Percentiles rank a stretch among this genome's conserved stretches.
Evolutionary conservation across 1,284 basidiomycete species (phyloP).

Genomic region (Waitea zeae): DNA sequence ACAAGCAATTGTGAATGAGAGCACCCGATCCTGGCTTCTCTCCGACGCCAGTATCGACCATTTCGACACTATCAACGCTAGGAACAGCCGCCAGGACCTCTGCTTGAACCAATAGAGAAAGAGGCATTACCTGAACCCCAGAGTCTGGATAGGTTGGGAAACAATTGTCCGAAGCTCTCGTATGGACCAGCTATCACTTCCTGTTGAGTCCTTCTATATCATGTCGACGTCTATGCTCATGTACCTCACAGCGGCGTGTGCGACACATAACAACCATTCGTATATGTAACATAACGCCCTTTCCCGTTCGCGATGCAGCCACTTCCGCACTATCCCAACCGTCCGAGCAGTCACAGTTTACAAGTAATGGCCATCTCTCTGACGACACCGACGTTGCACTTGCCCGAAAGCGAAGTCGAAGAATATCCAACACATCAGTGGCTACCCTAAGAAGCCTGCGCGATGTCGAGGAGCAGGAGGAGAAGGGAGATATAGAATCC

Average conservation of each 20-base stretch:
- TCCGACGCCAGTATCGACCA: no score
- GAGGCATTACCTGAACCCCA: no score
- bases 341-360: conserved; percentile 37
- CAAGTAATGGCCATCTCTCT: conserved; percentile 30
- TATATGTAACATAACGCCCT: conserved; percentile 66
- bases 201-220: no score
- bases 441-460: conserved; percentile 27
- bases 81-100: no score
- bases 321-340: conserved; percentile 56
- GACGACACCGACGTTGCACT: conserved; percentile 56
- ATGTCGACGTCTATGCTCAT: no score
- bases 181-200: no score
- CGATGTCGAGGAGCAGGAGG: conserved; percentile 21
- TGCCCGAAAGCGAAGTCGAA: conserved; percentile 37
- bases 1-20: no score
- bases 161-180: no score
- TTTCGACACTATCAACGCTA: no score
- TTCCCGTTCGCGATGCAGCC: conserved; percentile 59
- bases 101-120: no score
- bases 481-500: conserved; percentile 22
- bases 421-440: conserved; percentile 41
- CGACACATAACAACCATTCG: conserved; percentile 61
- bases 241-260: conserved; percentile 35
- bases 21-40: no score
- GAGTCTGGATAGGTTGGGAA: no score